Percentiles rank a stretch among this genome's conserved stretches.
Evolutionary conservation across 495 filamentous ascomycete species (phyloP).

Genomic region (Podospora pseudopauciseta): DNA sequence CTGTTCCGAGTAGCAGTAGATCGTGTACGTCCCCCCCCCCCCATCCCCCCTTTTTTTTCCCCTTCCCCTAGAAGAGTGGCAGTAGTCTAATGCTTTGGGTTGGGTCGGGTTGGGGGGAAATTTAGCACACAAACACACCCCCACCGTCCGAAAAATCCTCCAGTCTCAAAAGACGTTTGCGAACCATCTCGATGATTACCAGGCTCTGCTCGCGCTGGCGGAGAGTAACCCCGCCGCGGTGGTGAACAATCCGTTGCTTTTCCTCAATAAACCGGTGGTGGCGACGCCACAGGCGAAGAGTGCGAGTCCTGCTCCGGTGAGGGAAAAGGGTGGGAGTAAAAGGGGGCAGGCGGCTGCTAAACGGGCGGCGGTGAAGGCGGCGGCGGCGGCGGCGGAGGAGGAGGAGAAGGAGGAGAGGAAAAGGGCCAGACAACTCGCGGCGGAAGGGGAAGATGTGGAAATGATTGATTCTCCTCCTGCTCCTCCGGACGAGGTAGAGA

Average conservation of each 20-base stretch:
- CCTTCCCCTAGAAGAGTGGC: too few relatives aligned
- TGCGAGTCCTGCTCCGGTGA: conserved; percentile 22
- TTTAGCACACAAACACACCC: conserved; percentile 57
- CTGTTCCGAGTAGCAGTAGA: conserved; percentile 49
- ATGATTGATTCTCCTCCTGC: not conserved
- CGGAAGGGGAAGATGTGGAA: conserved; percentile 1
- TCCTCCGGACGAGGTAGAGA: too few relatives aligned
- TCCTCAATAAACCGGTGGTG: not conserved
- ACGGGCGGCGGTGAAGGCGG: conserved; percentile 27
- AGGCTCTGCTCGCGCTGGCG: conserved; percentile 59
- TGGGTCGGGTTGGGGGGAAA: too few relatives aligned
- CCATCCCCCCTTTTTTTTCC: not conserved
- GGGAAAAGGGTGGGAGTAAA: conserved; percentile 18
- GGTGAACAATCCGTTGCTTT: conserved; percentile 12
- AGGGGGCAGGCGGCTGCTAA: conserved; percentile 26
- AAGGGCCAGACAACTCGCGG: conserved; percentile 23
- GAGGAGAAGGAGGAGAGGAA: not conserved
- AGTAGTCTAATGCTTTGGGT: too few relatives aligned
- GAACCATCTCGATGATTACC: conserved; percentile 87
- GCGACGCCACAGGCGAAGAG: conserved; percentile 10
- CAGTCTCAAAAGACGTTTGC: conserved; percentile 86
- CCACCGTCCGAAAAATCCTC: conserved; percentile 85
- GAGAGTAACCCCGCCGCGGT: conserved; percentile 35
- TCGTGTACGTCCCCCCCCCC: conserved; percentile 13
- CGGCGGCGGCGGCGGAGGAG: conserved; percentile 16